These are phyloP conservation scores for Cyclostephanos tholiformis DNA, from an alignment of 108 stramenopile species.

Conservation along the genomic window DNA sequence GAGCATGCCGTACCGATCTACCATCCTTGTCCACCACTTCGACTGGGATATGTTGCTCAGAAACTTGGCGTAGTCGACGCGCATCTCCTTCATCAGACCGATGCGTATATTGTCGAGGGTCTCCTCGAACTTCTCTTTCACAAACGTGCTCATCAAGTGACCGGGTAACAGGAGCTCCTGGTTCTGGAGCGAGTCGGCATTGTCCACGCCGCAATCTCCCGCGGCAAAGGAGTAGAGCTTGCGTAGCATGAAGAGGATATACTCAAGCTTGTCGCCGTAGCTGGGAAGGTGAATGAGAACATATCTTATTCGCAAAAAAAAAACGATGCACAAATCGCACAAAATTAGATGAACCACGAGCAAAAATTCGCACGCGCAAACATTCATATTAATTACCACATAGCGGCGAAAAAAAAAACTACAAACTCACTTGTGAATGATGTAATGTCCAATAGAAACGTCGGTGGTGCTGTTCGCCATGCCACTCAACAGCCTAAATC, in stretches of 20 bases:
- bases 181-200: slow-evolving; percentile 94
- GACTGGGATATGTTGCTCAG: slow-evolving; percentile 45
- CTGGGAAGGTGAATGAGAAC: slow-evolving; percentile 83
- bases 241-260: slow-evolving; percentile 83
- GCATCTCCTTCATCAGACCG: slow-evolving; percentile 73
- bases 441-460: slow-evolving; percentile 86
- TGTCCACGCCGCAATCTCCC: slow-evolving; percentile 94
- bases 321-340: background rate
- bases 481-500: slow-evolving; percentile 85
- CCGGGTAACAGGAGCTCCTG: slow-evolving; percentile 95
- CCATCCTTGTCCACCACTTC: slow-evolving; percentile 68
- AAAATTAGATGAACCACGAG: no score
- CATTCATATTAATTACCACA: no score
- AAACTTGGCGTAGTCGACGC: slow-evolving; percentile 68
- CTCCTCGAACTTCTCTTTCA: slow-evolving; percentile 97
- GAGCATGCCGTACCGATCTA: slow-evolving; percentile 74
- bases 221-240: slow-evolving; percentile 96
- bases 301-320: slow-evolving; percentile 33
- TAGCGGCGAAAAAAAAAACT: no score
- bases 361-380: background rate
- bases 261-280: slow-evolving; percentile 92
- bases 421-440: slow-evolving; percentile 81
- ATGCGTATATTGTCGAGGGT: slow-evolving; percentile 68
- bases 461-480: slow-evolving; percentile 75
- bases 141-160: slow-evolving; percentile 85